A percentile compares a stretch with the other conserved stretches of the same genome.
phyloP scores from a whole-genome alignment of 768 basidiomycete species.

The Artomyces pyxidatus region DNA sequence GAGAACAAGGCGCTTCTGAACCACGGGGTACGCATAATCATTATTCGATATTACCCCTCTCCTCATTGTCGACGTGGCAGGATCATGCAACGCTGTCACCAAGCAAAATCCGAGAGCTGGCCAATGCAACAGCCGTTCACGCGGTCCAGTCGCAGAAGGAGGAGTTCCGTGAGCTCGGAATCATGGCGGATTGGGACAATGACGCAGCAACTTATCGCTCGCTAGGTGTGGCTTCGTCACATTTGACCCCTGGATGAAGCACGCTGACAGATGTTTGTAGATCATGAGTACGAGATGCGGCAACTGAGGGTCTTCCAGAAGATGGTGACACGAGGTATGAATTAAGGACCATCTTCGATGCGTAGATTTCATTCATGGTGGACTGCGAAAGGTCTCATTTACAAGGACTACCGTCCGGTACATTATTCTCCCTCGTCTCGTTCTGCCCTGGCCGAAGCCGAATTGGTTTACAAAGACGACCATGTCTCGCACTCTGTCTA shows the following conservation, averaged over 20 bases:
- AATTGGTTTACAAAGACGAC: conserved; percentile 83
- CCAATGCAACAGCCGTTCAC: conserved; percentile 60
- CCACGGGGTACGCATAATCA: conserved; percentile 45
- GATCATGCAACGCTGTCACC: conserved; percentile 51
- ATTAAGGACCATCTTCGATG: background rate
- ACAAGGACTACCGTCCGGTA: conserved; percentile 81
- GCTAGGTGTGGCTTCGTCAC: conserved; percentile 43
- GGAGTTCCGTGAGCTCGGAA: conserved; percentile 74
- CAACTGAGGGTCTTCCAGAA: conserved; percentile 78
- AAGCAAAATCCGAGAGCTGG: conserved; percentile 56
- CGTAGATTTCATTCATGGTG: background rate
- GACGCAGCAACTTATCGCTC: conserved; percentile 71
- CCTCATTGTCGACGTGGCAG: conserved; percentile 24
- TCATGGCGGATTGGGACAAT: conserved; percentile 87
- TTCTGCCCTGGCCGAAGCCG: conserved; percentile 92
- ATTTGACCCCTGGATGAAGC: background rate
- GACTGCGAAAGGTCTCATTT: conserved; percentile 58
- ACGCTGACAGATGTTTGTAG: conserved; percentile 30
- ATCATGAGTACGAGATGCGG: conserved; percentile 80
- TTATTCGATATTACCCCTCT: background rate
- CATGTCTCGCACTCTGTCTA: conserved; percentile 86
- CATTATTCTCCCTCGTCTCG: conserved; percentile 93
- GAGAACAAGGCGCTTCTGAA: conserved; percentile 87
- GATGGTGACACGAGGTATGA: conserved; percentile 78
- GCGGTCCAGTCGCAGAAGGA: conserved; percentile 69